These are phyloP conservation scores for Dendrobium catenatum DNA, from an alignment of 106 monocot species.

Conservation along the genomic window DNA sequence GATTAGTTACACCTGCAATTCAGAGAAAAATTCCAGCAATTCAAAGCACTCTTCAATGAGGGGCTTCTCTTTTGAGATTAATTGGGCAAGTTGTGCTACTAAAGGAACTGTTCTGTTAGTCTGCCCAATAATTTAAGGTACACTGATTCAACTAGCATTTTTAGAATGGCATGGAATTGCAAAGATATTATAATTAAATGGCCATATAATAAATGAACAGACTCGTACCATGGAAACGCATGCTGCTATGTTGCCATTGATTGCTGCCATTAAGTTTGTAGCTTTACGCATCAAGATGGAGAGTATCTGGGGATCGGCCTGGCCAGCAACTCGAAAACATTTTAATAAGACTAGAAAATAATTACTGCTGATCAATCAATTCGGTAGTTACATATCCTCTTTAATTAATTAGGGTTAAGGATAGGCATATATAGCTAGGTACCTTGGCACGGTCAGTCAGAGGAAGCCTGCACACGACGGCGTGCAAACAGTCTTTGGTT, in stretches of 20 bases:
- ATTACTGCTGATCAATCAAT: too few species aligned
- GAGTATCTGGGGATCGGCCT: conserved; percentile 30
- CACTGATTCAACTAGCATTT: background rate
- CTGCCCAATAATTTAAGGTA: too few species aligned
- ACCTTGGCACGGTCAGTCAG: conserved; percentile 37
- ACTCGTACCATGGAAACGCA: background rate
- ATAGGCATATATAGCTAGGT: background rate
- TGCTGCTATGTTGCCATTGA: background rate
- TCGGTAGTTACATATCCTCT: background rate
- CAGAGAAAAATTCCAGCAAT: conserved; percentile 11
- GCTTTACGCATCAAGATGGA: conserved; percentile 16
- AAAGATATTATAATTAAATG: too few species aligned
- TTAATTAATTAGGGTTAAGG: too few species aligned
- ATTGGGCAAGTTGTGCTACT: conserved; percentile 18
- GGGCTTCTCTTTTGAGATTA: conserved; percentile 18
- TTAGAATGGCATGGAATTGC: too few species aligned
- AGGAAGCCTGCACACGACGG: conserved; percentile 30
- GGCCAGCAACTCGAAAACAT: background rate
- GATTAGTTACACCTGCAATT: conserved; percentile 22
- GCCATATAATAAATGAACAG: background rate
- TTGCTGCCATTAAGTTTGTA: conserved; percentile 6
- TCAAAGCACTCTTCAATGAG: conserved; percentile 31
- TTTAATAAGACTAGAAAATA: background rate
- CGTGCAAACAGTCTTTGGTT: conserved; percentile 23
- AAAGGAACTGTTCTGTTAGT: conserved; percentile 13